Percentiles rank a stretch among this genome's conserved stretches.
Conservation (phyloP, 2,329 filamentous ascomycete species). For the Arthrinium puccinioides region DNA sequence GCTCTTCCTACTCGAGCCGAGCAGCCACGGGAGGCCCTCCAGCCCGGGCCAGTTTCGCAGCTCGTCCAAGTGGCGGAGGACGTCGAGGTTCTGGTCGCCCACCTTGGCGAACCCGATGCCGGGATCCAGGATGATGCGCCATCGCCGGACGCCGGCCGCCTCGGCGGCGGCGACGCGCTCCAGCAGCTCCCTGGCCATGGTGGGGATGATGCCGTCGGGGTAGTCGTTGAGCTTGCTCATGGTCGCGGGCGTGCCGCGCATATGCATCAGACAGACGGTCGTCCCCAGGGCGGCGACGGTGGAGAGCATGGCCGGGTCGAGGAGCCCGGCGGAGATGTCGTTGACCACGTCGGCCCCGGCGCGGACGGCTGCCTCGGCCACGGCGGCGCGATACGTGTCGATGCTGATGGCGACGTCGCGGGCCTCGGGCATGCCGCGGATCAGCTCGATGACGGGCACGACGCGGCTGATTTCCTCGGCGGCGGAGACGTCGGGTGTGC, state of each 20-base stretch:
- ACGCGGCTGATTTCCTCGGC: conserved; percentile 73
- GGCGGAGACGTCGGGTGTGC: conserved; percentile 58
- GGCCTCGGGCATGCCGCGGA: conserved; percentile 60
- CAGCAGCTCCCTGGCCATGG: conserved; percentile 61
- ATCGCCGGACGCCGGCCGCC: conserved; percentile 74
- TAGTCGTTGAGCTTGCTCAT: conserved; percentile 70
- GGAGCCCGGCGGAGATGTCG: conserved; percentile 76
- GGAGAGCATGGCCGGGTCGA: conserved; percentile 76
- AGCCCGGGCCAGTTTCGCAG: conserved; percentile 59
- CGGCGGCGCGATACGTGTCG: conserved; percentile 84
- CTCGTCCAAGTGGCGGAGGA: conserved; percentile 61
- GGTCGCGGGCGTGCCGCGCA: conserved; percentile 78
- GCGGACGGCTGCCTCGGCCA: conserved; percentile 67
- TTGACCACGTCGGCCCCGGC: conserved; percentile 91
- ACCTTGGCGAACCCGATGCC: conserved; percentile 93
- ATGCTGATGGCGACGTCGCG: conserved; percentile 68
- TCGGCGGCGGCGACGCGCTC: conserved; percentile 67
- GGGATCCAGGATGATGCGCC: conserved; percentile 92
- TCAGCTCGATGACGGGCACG: conserved; percentile 67
- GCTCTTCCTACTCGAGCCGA: conserved; percentile 81
- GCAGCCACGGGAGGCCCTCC: conserved; percentile 72
- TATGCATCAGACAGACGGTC: conserved; percentile 84
- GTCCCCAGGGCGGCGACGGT: conserved; percentile 72
- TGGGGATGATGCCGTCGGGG: conserved; percentile 57
- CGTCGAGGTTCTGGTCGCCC: conserved; percentile 69